These are phyloP conservation scores for Lathyrus aphaca DNA, from an alignment of 306 rosid species.

Conservation along the genomic window DNA sequence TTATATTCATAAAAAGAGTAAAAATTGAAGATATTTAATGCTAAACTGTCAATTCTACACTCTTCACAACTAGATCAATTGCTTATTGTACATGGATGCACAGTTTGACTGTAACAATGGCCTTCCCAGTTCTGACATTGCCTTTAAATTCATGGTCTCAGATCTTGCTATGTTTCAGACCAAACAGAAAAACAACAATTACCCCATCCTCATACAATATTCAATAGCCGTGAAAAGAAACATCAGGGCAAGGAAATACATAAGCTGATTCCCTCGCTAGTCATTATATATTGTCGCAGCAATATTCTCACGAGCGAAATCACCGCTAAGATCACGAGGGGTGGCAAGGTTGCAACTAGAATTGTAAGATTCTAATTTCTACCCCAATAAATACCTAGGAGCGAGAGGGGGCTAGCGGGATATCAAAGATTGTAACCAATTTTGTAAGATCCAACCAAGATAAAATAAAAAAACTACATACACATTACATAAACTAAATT, in stretches of 20 bases:
- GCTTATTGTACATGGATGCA: neutral
- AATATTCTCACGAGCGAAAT: neutral
- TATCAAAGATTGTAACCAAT: neutral
- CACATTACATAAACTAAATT: neutral
- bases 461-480: neutral
- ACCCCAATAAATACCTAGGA: neutral
- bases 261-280: neutral
- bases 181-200: neutral
- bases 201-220: neutral
- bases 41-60: neutral
- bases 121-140: neutral
- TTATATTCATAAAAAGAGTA: neutral
- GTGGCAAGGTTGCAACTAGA: neutral
- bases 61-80: conserved; percentile 17
- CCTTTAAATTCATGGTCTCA: conserved; percentile 4
- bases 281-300: neutral
- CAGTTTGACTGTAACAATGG: neutral
- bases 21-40: neutral
- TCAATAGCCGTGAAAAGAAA: neutral
- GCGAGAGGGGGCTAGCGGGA: neutral
- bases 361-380: neutral
- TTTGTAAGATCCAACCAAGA: neutral
- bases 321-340: neutral
- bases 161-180: neutral
- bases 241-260: neutral